Evolutionary conservation across 306 rosid genomes (phyloP), one percentile per base, ranked within the genome.

Genomic region (Vigna reflexopilosa): DNA sequence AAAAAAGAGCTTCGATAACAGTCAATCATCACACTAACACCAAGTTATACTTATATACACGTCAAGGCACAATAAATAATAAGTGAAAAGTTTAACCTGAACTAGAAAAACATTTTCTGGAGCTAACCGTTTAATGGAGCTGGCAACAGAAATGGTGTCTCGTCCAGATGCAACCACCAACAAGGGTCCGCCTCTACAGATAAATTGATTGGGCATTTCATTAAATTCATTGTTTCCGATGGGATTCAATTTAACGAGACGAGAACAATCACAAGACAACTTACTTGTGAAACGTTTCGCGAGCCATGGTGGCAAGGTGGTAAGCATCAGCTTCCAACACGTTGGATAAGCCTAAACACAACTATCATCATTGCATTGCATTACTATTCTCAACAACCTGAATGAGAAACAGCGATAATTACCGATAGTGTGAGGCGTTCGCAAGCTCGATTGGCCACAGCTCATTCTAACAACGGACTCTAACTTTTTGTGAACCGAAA

Each of bases 151-250:
- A 76, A 91, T 87, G 20, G 98, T 95, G 83, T 93, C 97, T 82
- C 93, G 76, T 49, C 98, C 94, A 73, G 97, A 93, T 76, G 98
- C 99, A 83, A 93, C 88, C 72, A 91, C 93, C 87, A 95, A 85
- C 83, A 93, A 81, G 1, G 91, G 98, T 17, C 97, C 98, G 7
- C 93, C 96, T 82, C 99, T 95, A 76, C 16, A 19, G 20, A 79
- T 45, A 22, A 66, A 73, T 5, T 28, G 7, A 30, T 24, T 6
- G 14, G 5, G 34, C 63, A 67, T 74, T 68, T 77, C 59, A 65
- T 34, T 65, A 42, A 67, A 24, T 17, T 17, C 56, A 36, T 48
- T n/a, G 1, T 38, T 44, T 81, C 77, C 34, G 2, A 72, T 4
- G 67, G 48, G 44, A 32, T 58, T 7, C 22, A 50, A 50, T 16